These are phyloP conservation scores for Pleurotus tuoliensis DNA, from an alignment of 768 basidiomycete species.

Conservation along the genomic window DNA sequence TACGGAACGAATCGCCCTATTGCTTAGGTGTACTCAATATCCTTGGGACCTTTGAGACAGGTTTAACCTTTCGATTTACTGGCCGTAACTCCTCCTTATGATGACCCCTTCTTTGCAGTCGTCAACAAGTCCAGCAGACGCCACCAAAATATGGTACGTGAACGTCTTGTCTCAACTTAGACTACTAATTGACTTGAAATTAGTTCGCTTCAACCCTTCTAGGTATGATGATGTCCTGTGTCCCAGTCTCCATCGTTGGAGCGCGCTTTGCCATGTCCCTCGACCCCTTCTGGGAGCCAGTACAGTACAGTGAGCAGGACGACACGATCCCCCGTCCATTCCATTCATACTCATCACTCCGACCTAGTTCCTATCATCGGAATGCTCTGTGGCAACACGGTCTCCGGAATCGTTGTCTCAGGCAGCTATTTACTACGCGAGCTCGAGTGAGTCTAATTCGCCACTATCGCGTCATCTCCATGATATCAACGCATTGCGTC, in stretches of 20 bases:
- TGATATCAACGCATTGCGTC: background rate
- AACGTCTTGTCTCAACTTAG: too few species aligned
- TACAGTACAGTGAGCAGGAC: constrained; percentile 62
- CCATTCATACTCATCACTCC: background rate
- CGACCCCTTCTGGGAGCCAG: constrained; percentile 79
- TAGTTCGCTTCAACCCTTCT: constrained; percentile 66
- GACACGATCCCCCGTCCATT: background rate
- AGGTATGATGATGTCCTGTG: constrained; percentile 70
- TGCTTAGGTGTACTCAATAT: constrained; percentile 62
- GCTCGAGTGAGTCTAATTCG: constrained; percentile 46
- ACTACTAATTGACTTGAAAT: too few species aligned
- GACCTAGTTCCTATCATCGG: constrained; percentile 72
- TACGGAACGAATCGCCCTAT: too few species aligned
- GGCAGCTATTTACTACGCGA: constrained; percentile 70
- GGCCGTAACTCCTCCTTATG: background rate
- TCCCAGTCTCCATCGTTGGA: constrained; percentile 77
- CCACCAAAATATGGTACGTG: constrained; percentile 64
- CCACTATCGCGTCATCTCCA: background rate
- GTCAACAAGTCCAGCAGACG: constrained; percentile 76
- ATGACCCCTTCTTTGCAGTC: constrained; percentile 34
- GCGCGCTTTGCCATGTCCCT: constrained; percentile 72
- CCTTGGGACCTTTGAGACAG: constrained; percentile 77
- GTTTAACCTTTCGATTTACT: constrained; percentile 33
- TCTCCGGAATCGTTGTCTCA: constrained; percentile 71
- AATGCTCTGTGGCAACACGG: constrained; percentile 81